phyloP scores from a whole-genome alignment of 2,329 filamentous ascomycete genomes.

The Fragosphaeria purpurea region DNA sequence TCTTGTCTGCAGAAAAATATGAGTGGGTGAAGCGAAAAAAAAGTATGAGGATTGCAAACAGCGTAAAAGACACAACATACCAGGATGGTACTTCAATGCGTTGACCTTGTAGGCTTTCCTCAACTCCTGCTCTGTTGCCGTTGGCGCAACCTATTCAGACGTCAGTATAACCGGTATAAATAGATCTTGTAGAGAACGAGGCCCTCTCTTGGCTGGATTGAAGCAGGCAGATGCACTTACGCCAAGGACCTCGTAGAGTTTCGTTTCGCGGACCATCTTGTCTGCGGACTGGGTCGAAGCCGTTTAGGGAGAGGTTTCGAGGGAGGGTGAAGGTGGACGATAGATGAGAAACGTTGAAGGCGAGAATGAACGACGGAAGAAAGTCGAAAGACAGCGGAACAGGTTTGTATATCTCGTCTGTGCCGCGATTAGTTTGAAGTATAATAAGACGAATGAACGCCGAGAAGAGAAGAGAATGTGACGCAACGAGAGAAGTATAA shows the following conservation, averaged over 20 bases:
- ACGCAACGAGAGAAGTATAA: not conserved
- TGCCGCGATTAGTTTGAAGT: not conserved
- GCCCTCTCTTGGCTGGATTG: too few relatives aligned
- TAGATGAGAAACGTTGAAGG: not conserved
- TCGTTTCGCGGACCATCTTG: constrained; percentile 70
- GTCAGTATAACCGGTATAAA: too few relatives aligned
- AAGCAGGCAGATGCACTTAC: constrained; percentile 36
- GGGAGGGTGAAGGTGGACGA: too few relatives aligned
- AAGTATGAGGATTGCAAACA: not conserved
- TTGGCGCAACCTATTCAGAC: constrained; percentile 56
- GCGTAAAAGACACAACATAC: constrained; percentile 35
- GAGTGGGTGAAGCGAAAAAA: constrained; percentile 10
- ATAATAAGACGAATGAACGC: not conserved
- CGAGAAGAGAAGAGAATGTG: not conserved
- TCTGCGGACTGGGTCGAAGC: not conserved
- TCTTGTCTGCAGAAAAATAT: constrained; percentile 62
- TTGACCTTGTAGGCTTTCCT: constrained; percentile 84
- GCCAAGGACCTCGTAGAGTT: constrained; percentile 69
- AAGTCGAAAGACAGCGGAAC: too few relatives aligned
- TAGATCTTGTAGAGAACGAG: too few relatives aligned
- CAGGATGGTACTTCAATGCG: constrained; percentile 76
- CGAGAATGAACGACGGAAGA: not conserved
- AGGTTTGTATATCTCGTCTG: too few relatives aligned
- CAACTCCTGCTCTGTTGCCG: constrained; percentile 73
- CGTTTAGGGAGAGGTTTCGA: not conserved